Evolutionary conservation across 1,139 yeast species (phyloP), one percentile per base, ranked within the genome.

Genomic region (Pichia terricola): DNA sequence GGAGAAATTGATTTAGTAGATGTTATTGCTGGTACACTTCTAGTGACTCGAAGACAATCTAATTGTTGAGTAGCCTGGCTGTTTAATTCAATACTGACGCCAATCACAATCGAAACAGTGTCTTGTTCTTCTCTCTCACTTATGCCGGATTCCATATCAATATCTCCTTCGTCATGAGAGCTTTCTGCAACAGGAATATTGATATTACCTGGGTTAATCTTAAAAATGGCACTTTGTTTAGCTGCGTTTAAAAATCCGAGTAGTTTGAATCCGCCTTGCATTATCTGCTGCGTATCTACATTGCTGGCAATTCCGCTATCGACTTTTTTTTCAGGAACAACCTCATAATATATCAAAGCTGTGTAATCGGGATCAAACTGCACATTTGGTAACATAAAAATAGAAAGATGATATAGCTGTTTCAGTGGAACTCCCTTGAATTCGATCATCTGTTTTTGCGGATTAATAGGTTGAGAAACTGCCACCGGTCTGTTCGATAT

Each of bases 171-270:
- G 25, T 44, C 47, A 9, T 46, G 45, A 9, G 45, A 32, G 2
- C 35, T 40, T 2, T 45, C 36, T 41, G 51, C 59, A 37, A 55
- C 45, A n/a, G 57, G 39, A 38, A 46, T 35, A 22, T 44, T 41
- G 8, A 50, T 43, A 26, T 44, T 50, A 4, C 57, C 58, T 1
- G 62, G 64, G 59, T 68, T 80, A 49, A 91, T 72, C 58, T 81
- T 83, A 68, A 85, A 91, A 6, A 91, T 91, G 0, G 97, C 96
- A 45, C 95, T 84, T 26, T 95, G 97, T 59, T 91, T 91, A 37
- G 65, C 66, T 2, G 77, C 71, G 38, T 84, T 78, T 38, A 94
- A 65, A 9, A 66, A 85, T 60, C 98, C 98, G 40, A 91, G 72
- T 25, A 91, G 65, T 53, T 77, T 77, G 64, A 87, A 91, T 34